Evolutionary conservation across 2,329 filamentous ascomycete species (phyloP).

Genomic region (Penicillium frequentans): DNA sequence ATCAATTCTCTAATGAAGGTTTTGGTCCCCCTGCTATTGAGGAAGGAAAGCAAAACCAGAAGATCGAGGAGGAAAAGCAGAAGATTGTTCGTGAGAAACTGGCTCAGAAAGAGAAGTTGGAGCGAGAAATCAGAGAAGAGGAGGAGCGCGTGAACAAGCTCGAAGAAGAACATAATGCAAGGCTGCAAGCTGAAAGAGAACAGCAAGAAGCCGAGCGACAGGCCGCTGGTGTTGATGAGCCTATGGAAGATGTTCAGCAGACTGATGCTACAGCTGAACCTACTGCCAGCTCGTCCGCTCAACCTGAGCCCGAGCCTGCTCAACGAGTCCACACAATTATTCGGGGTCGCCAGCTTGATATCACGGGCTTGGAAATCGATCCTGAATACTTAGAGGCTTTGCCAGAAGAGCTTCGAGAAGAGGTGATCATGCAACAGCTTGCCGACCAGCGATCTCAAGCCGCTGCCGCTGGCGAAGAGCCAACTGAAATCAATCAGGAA

Average conservation of each 20-base stretch:
- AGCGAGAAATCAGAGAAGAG: slow-evolving; percentile 66
- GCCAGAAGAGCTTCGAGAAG: slow-evolving; percentile 94
- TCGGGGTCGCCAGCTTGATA: slow-evolving; percentile 82
- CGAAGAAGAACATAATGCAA: slow-evolving; percentile 69
- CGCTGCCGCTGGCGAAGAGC: slow-evolving; percentile 66
- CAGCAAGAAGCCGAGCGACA: slow-evolving; percentile 59
- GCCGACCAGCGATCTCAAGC: slow-evolving; percentile 80
- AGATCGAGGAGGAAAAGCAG: slow-evolving; percentile 56
- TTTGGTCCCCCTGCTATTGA: slow-evolving; percentile 84
- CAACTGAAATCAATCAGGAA: slow-evolving; percentile 72
- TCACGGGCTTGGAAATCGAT: slow-evolving; percentile 92
- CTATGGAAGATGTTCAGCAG: slow-evolving; percentile 77
- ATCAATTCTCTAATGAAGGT: slow-evolving; percentile 68
- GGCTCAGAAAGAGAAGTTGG: slow-evolving; percentile 61
- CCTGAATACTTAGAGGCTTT: slow-evolving; percentile 92
- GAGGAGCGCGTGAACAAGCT: slow-evolving; percentile 70
- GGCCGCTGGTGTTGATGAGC: slow-evolving; percentile 48
- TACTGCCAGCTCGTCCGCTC: slow-evolving; percentile 28
- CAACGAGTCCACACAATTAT: slow-evolving; percentile 77
- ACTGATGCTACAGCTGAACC: slow-evolving; percentile 38
- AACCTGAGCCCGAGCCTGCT: slow-evolving; percentile 42
- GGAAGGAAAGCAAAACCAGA: slow-evolving; percentile 70
- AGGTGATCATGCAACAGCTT: slow-evolving; percentile 89
- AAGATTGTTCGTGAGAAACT: slow-evolving; percentile 62
- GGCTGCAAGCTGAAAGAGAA: slow-evolving; percentile 60